phyloP scores from a whole-genome alignment of 176 grass and related monocot species.

The Luzula sylvatica region DNA sequence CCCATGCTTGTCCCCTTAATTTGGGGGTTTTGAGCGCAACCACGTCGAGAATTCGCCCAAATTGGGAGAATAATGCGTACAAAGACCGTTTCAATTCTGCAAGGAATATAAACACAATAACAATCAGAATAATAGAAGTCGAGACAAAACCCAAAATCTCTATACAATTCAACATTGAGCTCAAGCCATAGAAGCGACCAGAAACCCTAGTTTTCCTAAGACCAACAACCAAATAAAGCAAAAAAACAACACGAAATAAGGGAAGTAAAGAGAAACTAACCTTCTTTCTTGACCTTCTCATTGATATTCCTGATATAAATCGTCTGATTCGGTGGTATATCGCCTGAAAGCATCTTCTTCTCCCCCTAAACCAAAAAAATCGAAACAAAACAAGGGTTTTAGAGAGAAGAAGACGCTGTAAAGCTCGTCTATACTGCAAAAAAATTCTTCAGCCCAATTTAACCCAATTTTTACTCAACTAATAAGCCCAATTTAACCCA shows the following conservation, averaged over 20 bases:
- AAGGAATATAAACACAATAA: neutral
- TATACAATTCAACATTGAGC: neutral
- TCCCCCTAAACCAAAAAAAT: neutral
- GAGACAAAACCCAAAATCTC: neutral
- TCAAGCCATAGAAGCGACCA: neutral
- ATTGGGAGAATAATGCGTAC: constrained; percentile 91
- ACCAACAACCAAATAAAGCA: neutral
- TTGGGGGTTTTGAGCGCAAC: constrained; percentile 85
- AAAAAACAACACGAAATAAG: neutral
- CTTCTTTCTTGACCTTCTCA: constrained; percentile 99
- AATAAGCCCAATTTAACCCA: no score
- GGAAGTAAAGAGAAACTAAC: constrained; percentile 11
- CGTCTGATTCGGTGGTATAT: constrained; percentile 93
- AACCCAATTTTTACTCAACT: no score
- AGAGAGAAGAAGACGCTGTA: neutral
- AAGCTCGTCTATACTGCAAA: neutral
- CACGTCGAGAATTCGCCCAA: constrained; percentile 87
- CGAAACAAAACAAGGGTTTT: neutral
- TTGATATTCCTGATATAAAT: constrained; percentile 85
- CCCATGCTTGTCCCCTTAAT: constrained; percentile 92
- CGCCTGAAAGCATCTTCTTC: constrained; percentile 76
- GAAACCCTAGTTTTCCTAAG: constrained; percentile 26
- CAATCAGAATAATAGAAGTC: neutral
- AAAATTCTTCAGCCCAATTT: neutral
- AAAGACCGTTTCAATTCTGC: constrained; percentile 81